Percentiles rank a stretch among this genome's conserved stretches.
phyloP scores from a whole-genome alignment of 1,284 basidiomycete species.

The Ustilago curta region DNA sequence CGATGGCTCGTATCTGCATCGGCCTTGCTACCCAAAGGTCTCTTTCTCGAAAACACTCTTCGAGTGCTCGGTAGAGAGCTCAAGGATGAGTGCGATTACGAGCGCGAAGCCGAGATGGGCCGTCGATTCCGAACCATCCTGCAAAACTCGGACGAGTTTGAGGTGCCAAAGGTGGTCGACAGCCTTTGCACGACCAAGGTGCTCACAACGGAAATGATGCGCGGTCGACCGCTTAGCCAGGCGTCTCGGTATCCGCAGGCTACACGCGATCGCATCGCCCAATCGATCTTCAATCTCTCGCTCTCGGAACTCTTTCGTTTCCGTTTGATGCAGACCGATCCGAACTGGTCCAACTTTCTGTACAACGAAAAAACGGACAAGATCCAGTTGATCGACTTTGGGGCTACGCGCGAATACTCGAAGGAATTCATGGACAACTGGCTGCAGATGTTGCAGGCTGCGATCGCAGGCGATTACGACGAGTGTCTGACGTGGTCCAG shows the following conservation, averaged over 20 bases:
- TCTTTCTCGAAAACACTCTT: constrained; percentile 82
- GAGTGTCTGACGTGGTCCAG: constrained; percentile 81
- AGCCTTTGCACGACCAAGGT: constrained; percentile 83
- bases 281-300: constrained; percentile 84
- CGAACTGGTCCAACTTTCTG: constrained; percentile 98
- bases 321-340: constrained; percentile 96
- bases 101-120: constrained; percentile 84
- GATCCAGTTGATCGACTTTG: constrained; percentile 95
- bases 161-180: constrained; percentile 83
- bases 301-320: constrained; percentile 91
- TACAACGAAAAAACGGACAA: constrained; percentile 75
- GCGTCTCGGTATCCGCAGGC: constrained; percentile 76
- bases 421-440: constrained; percentile 90
- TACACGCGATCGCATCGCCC: constrained; percentile 87
- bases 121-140: constrained; percentile 73
- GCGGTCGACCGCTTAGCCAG: constrained; percentile 80
- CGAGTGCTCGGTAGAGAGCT: constrained; percentile 89
- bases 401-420: constrained; percentile 88
- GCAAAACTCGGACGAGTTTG: constrained; percentile 74
- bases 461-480: constrained; percentile 78
- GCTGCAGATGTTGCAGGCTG: constrained; percentile 83
- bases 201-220: constrained; percentile 88
- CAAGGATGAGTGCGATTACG: constrained; percentile 94
- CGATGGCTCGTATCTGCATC: constrained; percentile 85
- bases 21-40: constrained; percentile 82